Evolutionary conservation across 768 basidiomycete genomes (phyloP), one percentile per base, ranked within the genome.

Genomic region (Termitomyces sp.): DNA sequence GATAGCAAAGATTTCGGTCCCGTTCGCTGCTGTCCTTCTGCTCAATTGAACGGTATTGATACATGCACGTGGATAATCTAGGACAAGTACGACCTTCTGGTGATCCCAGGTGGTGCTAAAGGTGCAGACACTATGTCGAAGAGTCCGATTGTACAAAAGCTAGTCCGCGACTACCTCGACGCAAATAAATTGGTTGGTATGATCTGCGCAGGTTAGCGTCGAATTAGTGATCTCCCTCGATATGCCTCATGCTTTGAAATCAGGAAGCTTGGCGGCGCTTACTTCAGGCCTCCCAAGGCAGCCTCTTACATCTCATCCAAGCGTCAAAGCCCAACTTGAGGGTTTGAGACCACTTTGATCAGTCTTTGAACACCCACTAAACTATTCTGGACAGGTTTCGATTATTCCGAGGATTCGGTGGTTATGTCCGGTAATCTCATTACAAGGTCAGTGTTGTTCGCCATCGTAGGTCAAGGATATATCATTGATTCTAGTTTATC

Each of bases 91-190:
- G 89, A 93, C 63, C 80, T 82, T 1, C 65, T 93, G 13, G 76
- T 93, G 45, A 80, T 93, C 44, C 91, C 91, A 0, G 91, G 91
- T 2, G 91, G 91, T 6, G 81, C 88, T 7, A 83, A 85, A 68
- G 91, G 91, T 12, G 89, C 91, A 0, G 83, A 88, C 53, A 88
- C 85, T 0, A 83, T 93, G 45, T 83, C 90, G 0, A 74, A 75
- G 33, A 84, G 78, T 54, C 64, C 72, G 20, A 73, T 70, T 2
- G 87, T 93, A 2, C 88, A 92, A 67, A 73, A 77, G 0, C 76
- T 91, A 11, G 80, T 93, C 13, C 75, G 78, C 56, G 71, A 76
- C 22, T 92, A 84, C 65, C 67, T 89, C 47, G 68, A 76, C 24
- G 62, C 73, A 27, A 77, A 75, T 15, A 89, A 86, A 66, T 66